Base-by-base conservation (phyloP, 2,329 filamentous ascomycete genomes). In the Trichoderma polysporum region DNA sequence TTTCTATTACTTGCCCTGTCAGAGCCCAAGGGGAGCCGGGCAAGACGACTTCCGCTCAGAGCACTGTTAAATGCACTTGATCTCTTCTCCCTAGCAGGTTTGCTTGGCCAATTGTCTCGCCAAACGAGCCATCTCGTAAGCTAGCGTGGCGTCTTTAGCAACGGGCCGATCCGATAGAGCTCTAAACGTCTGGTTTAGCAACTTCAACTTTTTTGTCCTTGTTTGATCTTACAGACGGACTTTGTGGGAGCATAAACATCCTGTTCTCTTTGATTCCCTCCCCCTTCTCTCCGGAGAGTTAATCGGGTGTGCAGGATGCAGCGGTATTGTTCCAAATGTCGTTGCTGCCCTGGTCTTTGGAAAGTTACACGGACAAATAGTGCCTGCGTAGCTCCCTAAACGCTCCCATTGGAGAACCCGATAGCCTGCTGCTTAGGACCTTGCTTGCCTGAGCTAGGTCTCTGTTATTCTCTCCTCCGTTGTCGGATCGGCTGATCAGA, bases 121-220 rank as follows among this genome's bases (percentile, higher is more conserved):
- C 49, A 50, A 61, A 27, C 41, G 22, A 19, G 29, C 27, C 6
- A 13, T 37, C 25, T 19, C 25, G 29, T 22, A 45, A 31, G 22
- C 22, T 25, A 35, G 33, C 31, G 33, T 31, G 27, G 45, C 49
- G 25, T 58, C 13, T 35, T 47, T 53, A 53, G 49, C 68, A 70
- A 75, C 74, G 74, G 74, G 69, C 73, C 74, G 74, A 71, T 74
- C 73, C 74, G 72, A 70, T 58, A 61, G 63, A 70, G 72, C 66
- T 68, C 65, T 65, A 29, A 70, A 58, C 53, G 33, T 57, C 47
- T 45, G 52, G 63, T 71, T 61, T 67, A 52, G 60, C 60, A 52
- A 58, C 56, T 71, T 68, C 53, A 22, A 41, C 25, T 2, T 63
- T 70, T 70, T 63, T 60, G 17, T 9, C 25, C 25, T 63, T 61